Evolutionary conservation across 345 rosid genomes (phyloP), one percentile per base, ranked within the genome.

Genomic region (Salix koriyanagi): DNA sequence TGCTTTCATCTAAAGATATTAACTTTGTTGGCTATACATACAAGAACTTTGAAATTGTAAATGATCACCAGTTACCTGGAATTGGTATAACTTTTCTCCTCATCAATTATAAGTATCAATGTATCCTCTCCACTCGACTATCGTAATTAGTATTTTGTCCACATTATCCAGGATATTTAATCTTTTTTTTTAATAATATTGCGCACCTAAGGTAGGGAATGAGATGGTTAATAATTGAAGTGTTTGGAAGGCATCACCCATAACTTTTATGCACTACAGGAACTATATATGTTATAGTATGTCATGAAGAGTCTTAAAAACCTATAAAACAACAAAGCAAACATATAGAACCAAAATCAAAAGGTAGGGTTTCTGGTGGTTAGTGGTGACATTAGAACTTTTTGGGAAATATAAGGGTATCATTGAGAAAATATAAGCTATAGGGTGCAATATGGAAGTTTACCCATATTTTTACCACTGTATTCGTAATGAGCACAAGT

Each of bases 1-100:
- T 75, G 79, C 65, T 78, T 11, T 61, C 80, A 14, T 81, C 81
- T 48, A 82, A 82, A 76, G 84, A 82, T 70, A 67, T 82, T 46
- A 82, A 82, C 50, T 82, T 82, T 36, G 84, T 82, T 36, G 84
- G 84, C 26, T 82, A 82, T 42, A 82, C 84, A 42, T 82, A 82
- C 76, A 82, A 82, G 81, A 82, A 82, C 74, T 77, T 78, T 36
- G 84, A 82, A 74, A 78, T 82, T 13, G 76, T 82, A 44, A 78
- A 82, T 66, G 84, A 82, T 71, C 64, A 71, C 48, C 84, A 78
- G 70, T 66, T 82, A 37, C 84, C 84, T 66, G 84, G 84, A 6
- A 78, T 82, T 13, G 81, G 84, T 82, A 82, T 15, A 60, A 21
- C 48, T 18, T 39, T 71, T 28, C 30, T 58, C 21, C 54, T 30